A percentile compares a stretch with the other conserved stretches of the same genome.
phyloP scores from a whole-genome alignment of 78 protist genomes.

The Speleostelium caveatum region DNA sequence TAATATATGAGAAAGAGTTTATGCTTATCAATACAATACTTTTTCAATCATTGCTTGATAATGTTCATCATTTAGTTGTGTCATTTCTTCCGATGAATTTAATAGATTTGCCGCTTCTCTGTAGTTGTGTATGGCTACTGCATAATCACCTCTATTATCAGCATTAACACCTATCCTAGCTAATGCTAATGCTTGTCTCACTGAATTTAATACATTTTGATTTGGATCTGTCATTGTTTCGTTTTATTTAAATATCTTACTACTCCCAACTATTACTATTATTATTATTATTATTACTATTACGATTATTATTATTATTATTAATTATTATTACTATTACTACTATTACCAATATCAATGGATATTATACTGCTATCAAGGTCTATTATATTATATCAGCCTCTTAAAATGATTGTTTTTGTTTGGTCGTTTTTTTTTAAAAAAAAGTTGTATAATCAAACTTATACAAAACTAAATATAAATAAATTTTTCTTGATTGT shows the following conservation, averaged over 20 bases:
- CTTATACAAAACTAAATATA: too few species aligned
- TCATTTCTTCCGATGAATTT: conserved; percentile 48
- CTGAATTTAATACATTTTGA: conserved; percentile 68
- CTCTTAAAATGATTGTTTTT: too few species aligned
- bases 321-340: neutral
- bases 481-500: too few species aligned
- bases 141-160: conserved; percentile 75
- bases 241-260: neutral
- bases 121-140: conserved; percentile 67
- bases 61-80: conserved; percentile 64
- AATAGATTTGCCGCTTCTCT: conserved; percentile 69
- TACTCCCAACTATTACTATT: neutral
- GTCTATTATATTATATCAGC: too few species aligned
- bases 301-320: too few species aligned
- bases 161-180: conserved; percentile 83
- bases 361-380: neutral
- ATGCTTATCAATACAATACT: neutral
- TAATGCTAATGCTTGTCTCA: conserved; percentile 76
- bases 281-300: too few species aligned
- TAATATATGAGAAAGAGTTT: neutral
- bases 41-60: conserved; percentile 74
- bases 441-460: too few species aligned
- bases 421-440: too few species aligned
- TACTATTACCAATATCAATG: neutral
- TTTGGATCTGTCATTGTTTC: neutral